Evolutionary conservation across 495 filamentous ascomycete species (phyloP), one percentile per base, ranked within the genome.

Genomic region (Penicillium goetzii): DNA sequence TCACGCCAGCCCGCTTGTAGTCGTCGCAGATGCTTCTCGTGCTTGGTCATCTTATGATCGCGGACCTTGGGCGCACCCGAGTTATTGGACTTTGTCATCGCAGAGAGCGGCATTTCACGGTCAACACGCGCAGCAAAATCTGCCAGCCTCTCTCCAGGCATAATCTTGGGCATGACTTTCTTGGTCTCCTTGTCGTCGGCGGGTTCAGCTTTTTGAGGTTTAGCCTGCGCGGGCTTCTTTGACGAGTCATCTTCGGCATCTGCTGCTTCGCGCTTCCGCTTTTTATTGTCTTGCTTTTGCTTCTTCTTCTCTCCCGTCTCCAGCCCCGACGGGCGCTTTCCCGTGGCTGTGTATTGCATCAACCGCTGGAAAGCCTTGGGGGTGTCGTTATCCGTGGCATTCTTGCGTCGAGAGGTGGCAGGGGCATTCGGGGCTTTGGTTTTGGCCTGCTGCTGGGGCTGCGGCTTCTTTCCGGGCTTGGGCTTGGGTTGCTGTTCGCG

Each of bases 51-150:
- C 85, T 67, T 88, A 40, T 34, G 85, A 82, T 63, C 86, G 43
- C 61, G 83, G 72, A 71, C 84, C 83, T 76, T 76, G 10, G 73
- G 62, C 0, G 68, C 28, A 26, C 74, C 69, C 3, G 76, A 26
- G n/a, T 73, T 71, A 14, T 50, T 59, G 0, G 70, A 70, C 28
- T 76, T 75, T 21, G 88, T 84, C 63, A 90, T 76, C 0, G 82
- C 84, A 19, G 86, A 77, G 11, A 99, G 73, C 0, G 95, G 95
- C 25, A 99, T 77, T 2, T 91, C 89, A 30, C 91, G 89, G 69
- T 98, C 89, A 9, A 99, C 95, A 7, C 95, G 87, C 41, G 90
- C 88, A 3, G 86, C 78, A 72, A 96, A 99, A 59, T 95, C 91
- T 2, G 86, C 86, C 61, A 99, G 79, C 28, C 84, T 82, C 75